Evolutionary conservation across 352 stramenopile species (phyloP).

Genomic region (Phytopythium boreale): DNA sequence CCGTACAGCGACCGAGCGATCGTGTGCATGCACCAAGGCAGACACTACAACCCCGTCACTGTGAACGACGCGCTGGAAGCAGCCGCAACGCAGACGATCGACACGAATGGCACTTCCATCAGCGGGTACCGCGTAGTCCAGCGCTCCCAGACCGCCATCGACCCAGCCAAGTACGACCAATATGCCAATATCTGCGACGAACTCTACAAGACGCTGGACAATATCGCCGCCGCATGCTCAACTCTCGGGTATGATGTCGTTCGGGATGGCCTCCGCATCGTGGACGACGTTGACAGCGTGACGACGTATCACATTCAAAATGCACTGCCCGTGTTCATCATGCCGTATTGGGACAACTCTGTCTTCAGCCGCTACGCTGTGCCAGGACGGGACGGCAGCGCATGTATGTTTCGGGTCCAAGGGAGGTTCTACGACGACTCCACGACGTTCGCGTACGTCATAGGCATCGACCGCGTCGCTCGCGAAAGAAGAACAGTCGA

Average conservation of each 20-base stretch:
- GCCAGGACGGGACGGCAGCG: constrained; percentile 3
- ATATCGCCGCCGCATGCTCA: background rate
- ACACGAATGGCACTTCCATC: background rate
- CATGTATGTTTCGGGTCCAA: constrained; percentile 4
- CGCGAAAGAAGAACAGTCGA: background rate
- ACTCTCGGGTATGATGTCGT: constrained; percentile 8
- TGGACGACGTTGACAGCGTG: background rate
- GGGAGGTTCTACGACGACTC: background rate
- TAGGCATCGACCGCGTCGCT: background rate
- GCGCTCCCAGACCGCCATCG: background rate
- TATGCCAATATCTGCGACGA: constrained; percentile 4
- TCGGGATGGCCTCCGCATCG: background rate
- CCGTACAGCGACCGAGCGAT: constrained; percentile 14
- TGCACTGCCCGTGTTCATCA: constrained; percentile 5
- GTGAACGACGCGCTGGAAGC: constrained; percentile 4
- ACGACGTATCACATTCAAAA: background rate
- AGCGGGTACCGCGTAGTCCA: constrained; percentile 4
- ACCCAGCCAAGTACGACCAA: background rate
- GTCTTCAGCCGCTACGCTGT: background rate
- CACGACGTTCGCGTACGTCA: no score
- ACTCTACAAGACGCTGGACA: background rate
- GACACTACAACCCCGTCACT: background rate
- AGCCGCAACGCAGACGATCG: background rate
- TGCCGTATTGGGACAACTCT: background rate
- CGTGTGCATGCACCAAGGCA: constrained; percentile 12